These are phyloP conservation scores for Aspergillus neotritici DNA, from an alignment of 2,329 filamentous ascomycete species.

Conservation along the genomic window DNA sequence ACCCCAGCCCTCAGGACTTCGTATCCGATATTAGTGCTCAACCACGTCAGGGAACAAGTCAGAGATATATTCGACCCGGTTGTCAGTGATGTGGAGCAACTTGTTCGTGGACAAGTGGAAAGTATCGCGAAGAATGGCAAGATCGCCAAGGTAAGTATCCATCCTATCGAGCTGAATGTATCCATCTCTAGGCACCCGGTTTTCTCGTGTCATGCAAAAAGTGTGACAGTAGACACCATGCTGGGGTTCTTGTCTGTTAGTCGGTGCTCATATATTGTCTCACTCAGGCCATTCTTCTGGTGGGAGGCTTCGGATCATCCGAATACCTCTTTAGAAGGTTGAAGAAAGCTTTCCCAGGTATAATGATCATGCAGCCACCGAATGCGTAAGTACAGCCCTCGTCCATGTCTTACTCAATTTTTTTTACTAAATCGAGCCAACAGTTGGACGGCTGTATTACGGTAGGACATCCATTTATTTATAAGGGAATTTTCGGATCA, in stretches of 20 bases:
- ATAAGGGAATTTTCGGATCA: neutral
- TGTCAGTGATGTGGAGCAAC: conserved; percentile 16
- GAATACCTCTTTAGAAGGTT: conserved; percentile 31
- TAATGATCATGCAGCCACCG: conserved; percentile 30
- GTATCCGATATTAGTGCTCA: neutral
- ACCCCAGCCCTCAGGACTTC: conserved; percentile 1
- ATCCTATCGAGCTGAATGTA: neutral
- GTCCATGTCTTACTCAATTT: neutral
- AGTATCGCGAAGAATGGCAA: neutral
- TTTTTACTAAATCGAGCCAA: neutral
- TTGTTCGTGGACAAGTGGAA: conserved; percentile 19
- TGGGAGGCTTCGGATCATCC: conserved; percentile 36
- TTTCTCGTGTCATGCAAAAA: no score
- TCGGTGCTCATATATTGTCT: neutral
- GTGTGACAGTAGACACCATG: no score
- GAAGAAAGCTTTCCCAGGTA: conserved; percentile 13
- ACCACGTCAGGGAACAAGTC: conserved; percentile 2
- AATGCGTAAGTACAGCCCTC: conserved; percentile 19
- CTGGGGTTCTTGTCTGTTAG: no score
- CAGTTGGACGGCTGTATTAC: conserved; percentile 23
- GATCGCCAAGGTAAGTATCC: conserved; percentile 6
- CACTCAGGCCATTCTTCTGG: conserved; percentile 30
- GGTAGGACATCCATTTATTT: conserved; percentile 9
- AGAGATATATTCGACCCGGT: conserved; percentile 25
- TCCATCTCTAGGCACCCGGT: no score